Percentiles rank a stretch among this genome's conserved stretches.
Conservation (phyloP, 2,329 filamentous ascomycete species). For the Blastomyces gilchristii region DNA sequence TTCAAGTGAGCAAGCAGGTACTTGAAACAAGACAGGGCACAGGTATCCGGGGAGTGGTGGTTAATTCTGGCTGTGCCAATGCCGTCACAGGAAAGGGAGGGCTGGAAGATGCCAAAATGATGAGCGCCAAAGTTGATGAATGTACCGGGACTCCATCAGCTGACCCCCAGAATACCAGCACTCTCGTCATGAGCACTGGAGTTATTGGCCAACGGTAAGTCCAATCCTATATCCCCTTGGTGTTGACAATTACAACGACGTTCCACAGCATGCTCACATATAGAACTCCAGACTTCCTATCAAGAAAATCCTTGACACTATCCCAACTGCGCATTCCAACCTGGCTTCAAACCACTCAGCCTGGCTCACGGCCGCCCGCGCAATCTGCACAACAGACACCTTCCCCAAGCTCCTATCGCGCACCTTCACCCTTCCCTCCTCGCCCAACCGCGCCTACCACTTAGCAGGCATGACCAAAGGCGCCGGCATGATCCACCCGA, state of each 20-base stretch:
- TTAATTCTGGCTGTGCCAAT: slow-evolving; percentile 96
- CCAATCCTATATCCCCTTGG: neutral
- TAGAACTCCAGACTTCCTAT: slow-evolving; percentile 60
- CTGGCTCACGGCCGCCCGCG: slow-evolving; percentile 77
- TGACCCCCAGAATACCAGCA: slow-evolving; percentile 42
- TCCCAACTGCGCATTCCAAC: slow-evolving; percentile 63
- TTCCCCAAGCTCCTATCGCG: slow-evolving; percentile 91
- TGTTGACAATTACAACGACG: slow-evolving; percentile 2
- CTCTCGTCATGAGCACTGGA: slow-evolving; percentile 97
- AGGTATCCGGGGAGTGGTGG: slow-evolving; percentile 69
- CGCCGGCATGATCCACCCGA: slow-evolving; percentile 97
- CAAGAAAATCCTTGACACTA: slow-evolving; percentile 72
- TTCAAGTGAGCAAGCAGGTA: slow-evolving; percentile 69
- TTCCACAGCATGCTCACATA: neutral
- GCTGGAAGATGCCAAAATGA: slow-evolving; percentile 73
- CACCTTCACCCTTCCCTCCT: slow-evolving; percentile 73
- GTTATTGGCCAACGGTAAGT: slow-evolving; percentile 82
- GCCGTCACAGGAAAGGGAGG: slow-evolving; percentile 89
- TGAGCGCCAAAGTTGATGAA: slow-evolving; percentile 69
- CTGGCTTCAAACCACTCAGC: slow-evolving; percentile 68
- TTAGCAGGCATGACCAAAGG: slow-evolving; percentile 96
- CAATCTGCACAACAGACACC: slow-evolving; percentile 96
- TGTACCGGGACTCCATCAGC: slow-evolving; percentile 40
- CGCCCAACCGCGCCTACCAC: slow-evolving; percentile 62
- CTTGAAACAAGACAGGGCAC: slow-evolving; percentile 55